A percentile compares a stretch with the other conserved stretches of the same genome.
Conservation (phyloP, 2,329 filamentous ascomycete genomes). For the Aspergillus transmontanensis region DNA sequence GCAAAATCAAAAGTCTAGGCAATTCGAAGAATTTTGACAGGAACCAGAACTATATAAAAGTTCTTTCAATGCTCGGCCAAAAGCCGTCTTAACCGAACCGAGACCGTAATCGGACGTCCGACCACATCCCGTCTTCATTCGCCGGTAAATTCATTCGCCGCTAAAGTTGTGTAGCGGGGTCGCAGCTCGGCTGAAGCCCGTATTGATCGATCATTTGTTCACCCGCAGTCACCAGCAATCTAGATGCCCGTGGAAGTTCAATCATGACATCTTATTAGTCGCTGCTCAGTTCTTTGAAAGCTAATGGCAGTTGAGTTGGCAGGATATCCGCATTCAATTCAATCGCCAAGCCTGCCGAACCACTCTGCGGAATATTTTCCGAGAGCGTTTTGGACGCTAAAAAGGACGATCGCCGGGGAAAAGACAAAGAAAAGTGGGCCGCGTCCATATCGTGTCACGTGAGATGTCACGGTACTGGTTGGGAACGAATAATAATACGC, state of each 20-base stretch:
- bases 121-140: not conserved
- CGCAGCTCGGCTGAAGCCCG: not conserved
- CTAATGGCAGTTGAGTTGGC: not conserved
- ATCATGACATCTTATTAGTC: not conserved
- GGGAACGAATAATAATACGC: no score
- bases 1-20: conserved; percentile 1
- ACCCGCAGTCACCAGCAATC: not conserved
- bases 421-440: not conserved
- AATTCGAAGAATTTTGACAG: conserved; percentile 6
- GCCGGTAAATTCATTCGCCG: not conserved
- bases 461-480: not conserved
- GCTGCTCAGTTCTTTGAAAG: not conserved
- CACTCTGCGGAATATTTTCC: conserved; percentile 18
- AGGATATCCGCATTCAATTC: not conserved
- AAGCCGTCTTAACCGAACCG: conserved; percentile 34
- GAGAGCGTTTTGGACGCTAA: conserved; percentile 1
- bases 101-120: conserved; percentile 15
- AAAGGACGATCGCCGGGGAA: not conserved
- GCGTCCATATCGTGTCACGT: not conserved
- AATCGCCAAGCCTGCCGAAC: conserved; percentile 2
- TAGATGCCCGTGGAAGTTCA: not conserved
- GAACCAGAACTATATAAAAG: conserved; percentile 9
- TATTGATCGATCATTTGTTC: not conserved
- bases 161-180: not conserved
- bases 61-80: not conserved